Percentiles rank a stretch among this genome's conserved stretches.
Evolutionary conservation across 1,139 yeast genomes (phyloP).

Genomic region (Candida glucosophila): DNA sequence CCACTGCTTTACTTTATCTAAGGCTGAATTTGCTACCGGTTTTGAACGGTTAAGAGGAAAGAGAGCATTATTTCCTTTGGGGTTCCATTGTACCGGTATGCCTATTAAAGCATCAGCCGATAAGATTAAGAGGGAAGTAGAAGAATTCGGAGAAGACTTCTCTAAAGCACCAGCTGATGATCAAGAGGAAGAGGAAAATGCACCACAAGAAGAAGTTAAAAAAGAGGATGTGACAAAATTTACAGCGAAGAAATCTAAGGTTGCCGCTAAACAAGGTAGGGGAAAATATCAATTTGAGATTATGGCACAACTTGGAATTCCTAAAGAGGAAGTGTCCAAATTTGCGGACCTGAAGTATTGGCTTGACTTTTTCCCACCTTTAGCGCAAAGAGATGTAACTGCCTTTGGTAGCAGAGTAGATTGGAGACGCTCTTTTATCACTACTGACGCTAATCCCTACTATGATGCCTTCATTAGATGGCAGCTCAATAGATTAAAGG

Average conservation of each 20-base stretch:
- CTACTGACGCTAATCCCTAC: constrained; percentile 92
- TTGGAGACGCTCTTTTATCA: constrained; percentile 95
- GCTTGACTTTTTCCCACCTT: constrained; percentile 87
- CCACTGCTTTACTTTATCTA: constrained; percentile 90
- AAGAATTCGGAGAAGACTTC: constrained; percentile 80
- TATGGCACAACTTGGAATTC: constrained; percentile 87
- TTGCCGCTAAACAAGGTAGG: constrained; percentile 86
- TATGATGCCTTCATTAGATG: constrained; percentile 94
- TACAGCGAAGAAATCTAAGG: constrained; percentile 86
- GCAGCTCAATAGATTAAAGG: constrained; percentile 90
- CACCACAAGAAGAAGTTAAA: constrained; percentile 25
- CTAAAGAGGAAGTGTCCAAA: constrained; percentile 70
- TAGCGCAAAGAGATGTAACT: constrained; percentile 74
- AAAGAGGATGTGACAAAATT: constrained; percentile 82
- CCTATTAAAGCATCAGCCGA: constrained; percentile 97
- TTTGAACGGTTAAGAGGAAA: constrained; percentile 94
- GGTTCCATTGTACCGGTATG: constrained; percentile 99
- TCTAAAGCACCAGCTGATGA: constrained; percentile 54
- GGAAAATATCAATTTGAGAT: constrained; percentile 94
- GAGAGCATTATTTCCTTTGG: constrained; percentile 89
- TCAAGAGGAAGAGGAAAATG: constrained; percentile 24
- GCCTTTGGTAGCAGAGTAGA: constrained; percentile 90
- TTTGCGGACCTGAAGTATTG: constrained; percentile 88
- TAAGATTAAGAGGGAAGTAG: constrained; percentile 86
- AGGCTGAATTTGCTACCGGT: constrained; percentile 89